Base-by-base conservation (phyloP, 1,139 yeast species). In the Protomyces inouyei region DNA sequence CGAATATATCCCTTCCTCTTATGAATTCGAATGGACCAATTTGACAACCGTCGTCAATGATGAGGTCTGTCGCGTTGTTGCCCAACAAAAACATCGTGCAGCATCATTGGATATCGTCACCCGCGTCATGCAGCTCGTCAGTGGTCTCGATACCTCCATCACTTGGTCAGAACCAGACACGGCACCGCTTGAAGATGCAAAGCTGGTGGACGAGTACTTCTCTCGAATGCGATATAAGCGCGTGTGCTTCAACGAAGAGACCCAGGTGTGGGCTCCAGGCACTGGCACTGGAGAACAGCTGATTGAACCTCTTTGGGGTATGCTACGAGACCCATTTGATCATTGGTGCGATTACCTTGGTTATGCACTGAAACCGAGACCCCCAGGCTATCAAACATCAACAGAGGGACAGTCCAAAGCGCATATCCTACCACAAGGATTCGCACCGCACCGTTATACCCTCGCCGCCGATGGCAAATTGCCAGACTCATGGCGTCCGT, bases 251-350 rank as follows among this genome's bases (percentile, higher is more conserved):
- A 51, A 52, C 18, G 35, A 35, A 9, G 21, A 38, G 4, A 8
- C 28, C 6, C 52, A 23, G 16, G 35, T n/a, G 5, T 59, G 53
- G 25, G 35, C 9, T 28, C 63, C 63, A 6, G 28, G 52, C 10
- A 14, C 57, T 6, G 63, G 63, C 14, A 16, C 18, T 14, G 63
- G 63, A n/a, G 57, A 36, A 10, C 63, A 59, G 32, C 43, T 59
- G 32, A 59, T 59, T n/a, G 63, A 59, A 40, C 63, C 63, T 8
- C 57, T 59, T 37, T 59, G 57, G 57, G 63, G 63, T 16, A 59
- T 59, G 63, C 35, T 59, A 35, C 56, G 63, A 3, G 63, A 59
- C 36, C 63, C 63, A 5, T 59, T 40, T 25, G 63, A 59, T 35
- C n/a, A 52, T 18, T 52, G 53, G 52, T 59, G 63, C 28, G 36